Base-by-base conservation (phyloP, 352 stramenopile species). In the Globisporangium rhizosaccharum region DNA sequence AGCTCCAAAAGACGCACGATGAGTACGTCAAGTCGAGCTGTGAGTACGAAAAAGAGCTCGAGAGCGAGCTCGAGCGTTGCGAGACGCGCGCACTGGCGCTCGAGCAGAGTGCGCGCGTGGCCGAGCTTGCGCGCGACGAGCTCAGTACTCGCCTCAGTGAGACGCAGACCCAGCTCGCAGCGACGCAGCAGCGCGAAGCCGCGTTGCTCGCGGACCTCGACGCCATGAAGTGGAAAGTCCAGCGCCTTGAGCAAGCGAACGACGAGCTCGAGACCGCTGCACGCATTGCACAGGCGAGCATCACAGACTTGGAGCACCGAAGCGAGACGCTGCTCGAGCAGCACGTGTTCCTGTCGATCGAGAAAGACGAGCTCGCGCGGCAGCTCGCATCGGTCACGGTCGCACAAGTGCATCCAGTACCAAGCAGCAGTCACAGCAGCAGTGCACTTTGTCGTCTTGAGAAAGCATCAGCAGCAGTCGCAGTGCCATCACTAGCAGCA, bases 21-120 rank as follows among this genome's bases (percentile, higher is more conserved):
- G 79, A 92, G 57, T 92, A 87, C 65, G 67, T 92, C 48, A 73
- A 72, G 45, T 90, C 79, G 1, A 90, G 77, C 42, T 85, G 79
- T 57, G 79, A 92, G 61, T 90, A 90, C 47, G 82, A 92, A 55
- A 74, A 72, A 7, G 79, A 90, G 53, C 71, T 92, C 11, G 79
- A 90, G 62, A 63, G 52, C 20, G 78, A 87, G 57, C 57, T 92
- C 26, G 72, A 84, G 49, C 74, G 66, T 20, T 76, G 71, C 65
- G 82, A 91, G 63, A 66, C 65, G 44, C 78, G 77, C 53, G 70
- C 48, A 14, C 51, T 63, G 37, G 45, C 59, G 15, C 39, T 73
- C 0, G 70, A 76, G 37, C 59, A 75, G 10, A 63, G 75, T 1
- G 41, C 73, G 9, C 59, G 56, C 0, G n/a, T 25, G n/a, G 53